These are phyloP conservation scores for Amanita rubescens DNA, from an alignment of 768 basidiomycete genomes.

Conservation along the genomic window DNA sequence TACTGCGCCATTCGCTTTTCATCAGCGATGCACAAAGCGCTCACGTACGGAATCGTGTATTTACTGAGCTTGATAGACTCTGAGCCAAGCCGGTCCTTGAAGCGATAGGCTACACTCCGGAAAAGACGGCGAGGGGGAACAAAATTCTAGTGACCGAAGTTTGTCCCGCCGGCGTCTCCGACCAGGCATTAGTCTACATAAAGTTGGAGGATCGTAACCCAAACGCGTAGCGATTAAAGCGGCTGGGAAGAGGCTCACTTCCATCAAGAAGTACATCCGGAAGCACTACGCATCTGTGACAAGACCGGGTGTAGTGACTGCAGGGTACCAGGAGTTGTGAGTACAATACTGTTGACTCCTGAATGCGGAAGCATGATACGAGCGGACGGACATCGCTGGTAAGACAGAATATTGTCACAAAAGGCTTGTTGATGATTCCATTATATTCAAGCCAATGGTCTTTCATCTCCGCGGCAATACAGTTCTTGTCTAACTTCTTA, in stretches of 20 bases:
- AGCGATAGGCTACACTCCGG: slow-evolving; percentile 1
- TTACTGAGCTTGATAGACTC: background rate
- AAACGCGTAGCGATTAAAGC: background rate
- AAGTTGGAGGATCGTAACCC: slow-evolving; percentile 1
- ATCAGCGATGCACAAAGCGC: background rate
- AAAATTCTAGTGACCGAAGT: slow-evolving; percentile 4
- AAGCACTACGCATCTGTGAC: background rate
- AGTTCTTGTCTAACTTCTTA: background rate
- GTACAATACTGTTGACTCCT: background rate
- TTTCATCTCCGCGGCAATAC: slow-evolving; percentile 8
- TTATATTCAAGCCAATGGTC: background rate
- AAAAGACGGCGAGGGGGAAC: background rate
- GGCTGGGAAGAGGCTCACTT: background rate
- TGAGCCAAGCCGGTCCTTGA: background rate
- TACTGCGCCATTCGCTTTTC: background rate
- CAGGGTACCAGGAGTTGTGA: background rate
- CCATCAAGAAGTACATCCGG: slow-evolving; percentile 1
- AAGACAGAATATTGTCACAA: background rate
- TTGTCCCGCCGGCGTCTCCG: background rate
- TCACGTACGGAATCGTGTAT: background rate
- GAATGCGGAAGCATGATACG: slow-evolving; percentile 1
- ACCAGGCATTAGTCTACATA: slow-evolving; percentile 2
- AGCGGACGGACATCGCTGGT: background rate
- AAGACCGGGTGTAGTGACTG: background rate
- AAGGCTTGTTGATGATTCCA: background rate